Percentiles rank a stretch among this genome's conserved stretches.
These are phyloP conservation scores for Microstegium vimineum DNA, from an alignment of 176 grass and related monocot genomes.

Conservation along the genomic window DNA sequence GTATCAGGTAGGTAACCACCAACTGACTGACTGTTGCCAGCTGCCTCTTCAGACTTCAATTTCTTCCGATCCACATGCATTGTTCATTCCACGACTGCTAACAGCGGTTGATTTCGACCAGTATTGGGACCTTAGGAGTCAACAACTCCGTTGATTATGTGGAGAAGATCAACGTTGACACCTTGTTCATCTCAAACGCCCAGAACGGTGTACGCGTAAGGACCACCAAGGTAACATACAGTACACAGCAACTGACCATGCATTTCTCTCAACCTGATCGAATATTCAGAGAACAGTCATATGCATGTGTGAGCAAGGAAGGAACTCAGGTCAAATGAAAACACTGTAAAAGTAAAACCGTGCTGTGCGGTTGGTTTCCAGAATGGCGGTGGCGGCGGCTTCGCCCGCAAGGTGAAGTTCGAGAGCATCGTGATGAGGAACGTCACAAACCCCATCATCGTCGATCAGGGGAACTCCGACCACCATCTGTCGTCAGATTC, in stretches of 20 bases:
- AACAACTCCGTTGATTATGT: conserved; percentile 26
- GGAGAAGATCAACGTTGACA: conserved; percentile 57
- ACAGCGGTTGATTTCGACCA: not conserved
- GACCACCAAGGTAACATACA: conserved; percentile 70
- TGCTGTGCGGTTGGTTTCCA: conserved; percentile 4
- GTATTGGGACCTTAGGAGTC: conserved; percentile 69
- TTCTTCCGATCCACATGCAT: no score
- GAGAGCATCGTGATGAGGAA: conserved; percentile 56
- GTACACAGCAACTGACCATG: not conserved
- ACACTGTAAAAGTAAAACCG: not conserved
- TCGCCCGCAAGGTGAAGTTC: conserved; percentile 62
- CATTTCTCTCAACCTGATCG: not conserved
- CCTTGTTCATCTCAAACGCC: conserved; percentile 56
- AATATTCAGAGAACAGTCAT: not conserved
- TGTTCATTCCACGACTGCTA: not conserved
- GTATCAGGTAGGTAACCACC: conserved; percentile 88
- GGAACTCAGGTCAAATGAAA: not conserved
- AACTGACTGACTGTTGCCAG: not conserved
- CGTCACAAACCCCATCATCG: conserved; percentile 65
- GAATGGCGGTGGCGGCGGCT: conserved; percentile 56
- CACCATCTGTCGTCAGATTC: not conserved
- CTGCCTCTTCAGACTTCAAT: not conserved
- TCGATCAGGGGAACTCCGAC: conserved; percentile 48
- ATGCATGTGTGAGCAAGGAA: no score
- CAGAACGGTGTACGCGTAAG: conserved; percentile 59